A percentile compares a stretch with the other conserved stretches of the same genome.
phyloP scores from a whole-genome alignment of 306 rosid genomes.

The Prunus salicina region DNA sequence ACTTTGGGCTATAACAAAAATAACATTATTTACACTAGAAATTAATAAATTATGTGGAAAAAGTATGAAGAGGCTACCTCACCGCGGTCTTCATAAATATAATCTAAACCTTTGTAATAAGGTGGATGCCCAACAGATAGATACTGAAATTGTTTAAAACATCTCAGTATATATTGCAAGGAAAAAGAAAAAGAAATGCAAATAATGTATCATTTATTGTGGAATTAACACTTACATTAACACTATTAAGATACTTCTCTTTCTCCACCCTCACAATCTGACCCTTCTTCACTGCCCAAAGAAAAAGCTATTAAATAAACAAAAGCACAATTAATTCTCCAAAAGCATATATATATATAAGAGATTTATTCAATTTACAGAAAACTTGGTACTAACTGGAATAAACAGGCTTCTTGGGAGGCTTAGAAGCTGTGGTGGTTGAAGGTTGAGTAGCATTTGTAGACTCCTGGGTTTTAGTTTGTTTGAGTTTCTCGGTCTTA shows the following conservation, averaged over 20 bases:
- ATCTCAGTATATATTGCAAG: constrained; percentile 14
- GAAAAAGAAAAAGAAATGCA: not conserved
- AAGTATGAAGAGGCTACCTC: constrained; percentile 54
- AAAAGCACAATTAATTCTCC: not conserved
- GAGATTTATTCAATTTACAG: not conserved
- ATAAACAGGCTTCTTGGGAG: constrained; percentile 76
- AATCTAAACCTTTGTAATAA: constrained; percentile 90
- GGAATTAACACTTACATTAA: constrained; percentile 50
- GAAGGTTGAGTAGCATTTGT: constrained; percentile 62
- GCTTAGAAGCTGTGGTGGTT: constrained; percentile 35
- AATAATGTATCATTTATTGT: too few species aligned
- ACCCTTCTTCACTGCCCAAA: constrained; percentile 91
- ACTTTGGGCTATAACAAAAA: too few species aligned
- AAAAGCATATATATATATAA: not conserved
- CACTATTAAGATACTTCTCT: constrained; percentile 83
- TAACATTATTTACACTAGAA: too few species aligned
- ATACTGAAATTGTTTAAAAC: constrained; percentile 48
- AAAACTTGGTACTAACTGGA: constrained; percentile 49
- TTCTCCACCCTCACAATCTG: constrained; percentile 97
- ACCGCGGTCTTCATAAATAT: constrained; percentile 96
- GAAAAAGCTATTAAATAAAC: not conserved
- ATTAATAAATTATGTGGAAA: too few species aligned
- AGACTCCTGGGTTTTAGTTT: constrained; percentile 46
- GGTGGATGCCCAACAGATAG: constrained; percentile 97
- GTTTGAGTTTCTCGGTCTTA: constrained; percentile 24